These are phyloP conservation scores for Solanum lycopersicoides DNA, from an alignment of 257 asterid genomes.

Conservation along the genomic window DNA sequence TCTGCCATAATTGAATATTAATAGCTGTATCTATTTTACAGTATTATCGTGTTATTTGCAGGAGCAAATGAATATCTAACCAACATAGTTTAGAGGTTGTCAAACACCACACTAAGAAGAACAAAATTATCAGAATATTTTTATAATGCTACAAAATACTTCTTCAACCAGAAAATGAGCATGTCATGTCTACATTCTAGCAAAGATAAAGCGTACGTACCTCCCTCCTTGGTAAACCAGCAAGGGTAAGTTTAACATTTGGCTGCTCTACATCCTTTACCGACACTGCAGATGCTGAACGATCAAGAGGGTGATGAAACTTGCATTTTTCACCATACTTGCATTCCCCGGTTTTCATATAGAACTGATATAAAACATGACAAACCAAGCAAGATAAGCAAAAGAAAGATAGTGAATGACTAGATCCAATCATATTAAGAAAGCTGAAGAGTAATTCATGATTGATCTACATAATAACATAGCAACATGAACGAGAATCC, in stretches of 20 bases:
- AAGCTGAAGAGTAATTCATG: background rate
- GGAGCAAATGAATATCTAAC: background rate
- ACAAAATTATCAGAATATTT: background rate
- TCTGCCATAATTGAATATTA: background rate
- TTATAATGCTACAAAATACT: background rate
- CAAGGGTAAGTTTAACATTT: constrained; percentile 71
- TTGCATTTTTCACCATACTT: constrained; percentile 73
- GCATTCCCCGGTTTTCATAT: constrained; percentile 92
- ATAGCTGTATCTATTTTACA: background rate
- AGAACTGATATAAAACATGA: constrained; percentile 40
- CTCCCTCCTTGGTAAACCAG: constrained; percentile 97
- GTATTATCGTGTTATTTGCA: background rate
- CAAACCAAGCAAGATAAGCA: background rate
- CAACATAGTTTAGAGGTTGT: background rate
- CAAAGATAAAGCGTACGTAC: constrained; percentile 29
- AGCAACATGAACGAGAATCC: background rate
- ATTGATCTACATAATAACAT: background rate
- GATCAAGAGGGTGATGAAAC: constrained; percentile 88
- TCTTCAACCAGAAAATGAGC: background rate
- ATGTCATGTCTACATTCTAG: background rate
- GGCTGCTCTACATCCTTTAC: constrained; percentile 28
- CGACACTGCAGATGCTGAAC: constrained; percentile 31
- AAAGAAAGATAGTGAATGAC: background rate
- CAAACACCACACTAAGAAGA: background rate
- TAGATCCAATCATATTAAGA: background rate